Conservation (phyloP, 768 basidiomycete genomes). For the Tremella yokohamensis region DNA sequence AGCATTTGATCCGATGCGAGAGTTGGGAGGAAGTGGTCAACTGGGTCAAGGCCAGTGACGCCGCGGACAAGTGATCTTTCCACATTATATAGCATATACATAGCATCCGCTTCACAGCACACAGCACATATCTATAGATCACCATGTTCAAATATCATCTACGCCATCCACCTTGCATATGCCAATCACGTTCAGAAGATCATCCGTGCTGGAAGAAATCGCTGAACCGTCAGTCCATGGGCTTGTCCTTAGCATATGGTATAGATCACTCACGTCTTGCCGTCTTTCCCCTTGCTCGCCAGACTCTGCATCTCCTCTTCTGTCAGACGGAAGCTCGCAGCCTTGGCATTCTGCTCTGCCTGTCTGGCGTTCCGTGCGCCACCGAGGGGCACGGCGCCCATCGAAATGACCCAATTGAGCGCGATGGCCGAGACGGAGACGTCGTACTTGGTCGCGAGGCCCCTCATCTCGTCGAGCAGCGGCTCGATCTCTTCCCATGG, state of each 20-base stretch:
- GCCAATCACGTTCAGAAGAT: too few relatives aligned
- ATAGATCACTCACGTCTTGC: conserved; percentile 34
- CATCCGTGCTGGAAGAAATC: too few relatives aligned
- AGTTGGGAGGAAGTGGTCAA: conserved; percentile 38
- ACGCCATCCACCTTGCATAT: too few relatives aligned
- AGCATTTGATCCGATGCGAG: conserved; percentile 15
- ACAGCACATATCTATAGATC: too few relatives aligned
- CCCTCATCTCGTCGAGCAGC: conserved; percentile 37
- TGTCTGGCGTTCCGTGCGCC: conserved; percentile 48
- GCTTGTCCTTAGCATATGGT: too few relatives aligned
- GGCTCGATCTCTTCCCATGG: conserved; percentile 49
- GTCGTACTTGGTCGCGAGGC: conserved; percentile 39
- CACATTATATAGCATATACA: too few relatives aligned
- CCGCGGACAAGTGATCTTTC: background rate
- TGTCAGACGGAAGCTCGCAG: conserved; percentile 32
- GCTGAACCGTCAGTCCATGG: too few relatives aligned
- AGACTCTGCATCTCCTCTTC: conserved; percentile 36
- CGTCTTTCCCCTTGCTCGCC: conserved; percentile 31
- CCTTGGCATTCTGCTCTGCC: conserved; percentile 35
- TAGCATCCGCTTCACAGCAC: too few relatives aligned
- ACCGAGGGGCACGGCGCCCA: conserved; percentile 50
- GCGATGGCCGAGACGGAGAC: conserved; percentile 48
- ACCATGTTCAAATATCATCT: too few relatives aligned
- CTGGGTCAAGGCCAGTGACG: conserved; percentile 39
- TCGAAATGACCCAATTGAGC: conserved; percentile 50